These are phyloP conservation scores for Coemansia sp. DNA, from an alignment of 192 early-diverging fungal species.

Conservation along the genomic window DNA sequence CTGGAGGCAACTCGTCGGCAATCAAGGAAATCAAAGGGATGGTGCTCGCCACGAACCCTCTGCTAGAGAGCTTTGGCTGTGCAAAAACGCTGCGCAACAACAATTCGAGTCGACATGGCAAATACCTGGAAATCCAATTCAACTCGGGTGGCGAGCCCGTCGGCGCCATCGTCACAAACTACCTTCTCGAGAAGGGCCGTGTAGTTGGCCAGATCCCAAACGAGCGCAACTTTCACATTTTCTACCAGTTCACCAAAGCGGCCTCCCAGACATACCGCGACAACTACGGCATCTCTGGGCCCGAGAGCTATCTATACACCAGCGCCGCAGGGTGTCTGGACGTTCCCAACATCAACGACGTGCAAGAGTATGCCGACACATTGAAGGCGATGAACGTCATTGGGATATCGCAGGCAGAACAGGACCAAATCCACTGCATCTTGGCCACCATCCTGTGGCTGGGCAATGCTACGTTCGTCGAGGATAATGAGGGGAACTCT, in stretches of 20 bases:
- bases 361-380: slow-evolving; percentile 82
- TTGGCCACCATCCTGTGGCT: slow-evolving; percentile 93
- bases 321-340: slow-evolving; percentile 69
- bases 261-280: slow-evolving; percentile 70
- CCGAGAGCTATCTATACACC: slow-evolving; percentile 77
- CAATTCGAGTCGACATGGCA: slow-evolving; percentile 98
- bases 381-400: slow-evolving; percentile 91
- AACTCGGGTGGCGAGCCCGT: slow-evolving; percentile 88
- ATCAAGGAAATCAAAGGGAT: slow-evolving; percentile 97
- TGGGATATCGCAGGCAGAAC: slow-evolving; percentile 76
- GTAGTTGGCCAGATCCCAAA: slow-evolving; percentile 91
- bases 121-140: slow-evolving; percentile 99
- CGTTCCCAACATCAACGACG: slow-evolving; percentile 94
- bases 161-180: slow-evolving; percentile 97
- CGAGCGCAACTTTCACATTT: slow-evolving; percentile 98
- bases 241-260: slow-evolving; percentile 88
- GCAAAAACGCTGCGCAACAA: slow-evolving; percentile 98
- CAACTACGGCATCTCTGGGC: slow-evolving; percentile 66
- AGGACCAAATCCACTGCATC: slow-evolving; percentile 86
- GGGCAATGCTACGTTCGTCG: slow-evolving; percentile 89
- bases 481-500: slow-evolving; percentile 75
- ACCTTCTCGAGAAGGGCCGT: slow-evolving; percentile 94
- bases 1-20: slow-evolving; percentile 65
- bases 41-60: slow-evolving; percentile 97
- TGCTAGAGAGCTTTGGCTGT: slow-evolving; percentile 98